Evolutionary conservation across 805 yeast genomes (phyloP), one percentile per base, ranked within the genome.

Genomic region (Candida easanensis): DNA sequence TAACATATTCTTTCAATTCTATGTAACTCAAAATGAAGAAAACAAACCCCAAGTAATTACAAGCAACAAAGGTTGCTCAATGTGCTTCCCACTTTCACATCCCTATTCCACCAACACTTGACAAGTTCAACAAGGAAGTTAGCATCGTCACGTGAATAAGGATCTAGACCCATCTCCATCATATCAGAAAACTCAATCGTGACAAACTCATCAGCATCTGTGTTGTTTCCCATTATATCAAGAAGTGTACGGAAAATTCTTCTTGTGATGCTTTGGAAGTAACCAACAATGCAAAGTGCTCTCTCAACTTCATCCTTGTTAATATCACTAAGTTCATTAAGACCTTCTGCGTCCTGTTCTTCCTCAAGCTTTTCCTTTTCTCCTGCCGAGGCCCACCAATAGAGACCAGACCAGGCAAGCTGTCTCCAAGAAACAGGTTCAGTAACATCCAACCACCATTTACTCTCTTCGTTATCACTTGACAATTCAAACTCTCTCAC

Each of bases 351-450:
- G 23, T 64, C 68, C 27, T 60, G 63, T 32, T 72, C 74, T 22
- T 65, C 68, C 36, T 66, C 64, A 17, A 64, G 57, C 19, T 60
- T 61, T 14, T 68, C 66, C 32, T 73, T 70, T 46, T 81, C 84
- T 8, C 93, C 95, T 1, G 93, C 91, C 23, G 85, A 75, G 3
- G 95, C 95, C 88, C 91, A 86, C 93, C 93, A 86, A 17, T 84
- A 66, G 45, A 85, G 74, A 1, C 89, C 89, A 41, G 76, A 69
- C 85, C 86, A 81, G 1, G 81, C 66, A 32, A 75, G 66, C 51
- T 79, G 82, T 41, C 70, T 68, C 75, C 85, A 73, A 2, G 84
- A 71, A 18, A 71, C 59, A 1, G 79, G 68, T 38, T 74, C 79
- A 1, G 76, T 68, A 11, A 70, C 69, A 2, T 58, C 52, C 10